Conservation (phyloP, 208 protist genomes). For the Tetramitus jugosus region DNA sequence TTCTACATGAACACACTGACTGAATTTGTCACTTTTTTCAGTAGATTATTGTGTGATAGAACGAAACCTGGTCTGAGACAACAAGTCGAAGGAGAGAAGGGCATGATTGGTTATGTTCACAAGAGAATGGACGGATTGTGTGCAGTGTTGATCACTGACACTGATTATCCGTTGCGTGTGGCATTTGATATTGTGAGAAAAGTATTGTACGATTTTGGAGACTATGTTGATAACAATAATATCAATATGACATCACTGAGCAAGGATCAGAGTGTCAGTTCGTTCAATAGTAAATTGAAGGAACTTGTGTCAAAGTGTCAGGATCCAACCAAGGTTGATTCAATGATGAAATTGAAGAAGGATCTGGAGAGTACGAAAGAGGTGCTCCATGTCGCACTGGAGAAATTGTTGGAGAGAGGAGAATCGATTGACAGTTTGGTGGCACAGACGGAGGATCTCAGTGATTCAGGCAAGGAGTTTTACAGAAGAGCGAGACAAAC, state of each 20-base stretch:
- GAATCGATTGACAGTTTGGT: constrained; percentile 31
- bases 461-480: neutral
- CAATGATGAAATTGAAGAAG: constrained; percentile 23
- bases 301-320: constrained; percentile 15
- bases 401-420: constrained; percentile 28
- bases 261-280: neutral
- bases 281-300: neutral
- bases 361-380: constrained; percentile 34
- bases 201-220: neutral
- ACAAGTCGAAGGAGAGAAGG: constrained; percentile 23
- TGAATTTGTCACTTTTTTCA: constrained; percentile 15
- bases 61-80: constrained; percentile 5
- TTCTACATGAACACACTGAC: constrained; percentile 1
- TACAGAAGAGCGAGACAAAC: neutral
- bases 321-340: constrained; percentile 32
- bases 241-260: too few species aligned
- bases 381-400: constrained; percentile 29
- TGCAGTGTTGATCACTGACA: constrained; percentile 2
- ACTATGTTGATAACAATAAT: neutral
- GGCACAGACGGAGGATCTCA: constrained; percentile 5
- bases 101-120: constrained; percentile 13
- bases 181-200: constrained; percentile 23
- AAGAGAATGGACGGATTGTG: constrained; percentile 8
- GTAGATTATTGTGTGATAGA: constrained; percentile 6
- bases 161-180: constrained; percentile 24